These are phyloP conservation scores for Coniochaeta hoffmannii DNA, from an alignment of 2,329 filamentous ascomycete species.

Conservation along the genomic window DNA sequence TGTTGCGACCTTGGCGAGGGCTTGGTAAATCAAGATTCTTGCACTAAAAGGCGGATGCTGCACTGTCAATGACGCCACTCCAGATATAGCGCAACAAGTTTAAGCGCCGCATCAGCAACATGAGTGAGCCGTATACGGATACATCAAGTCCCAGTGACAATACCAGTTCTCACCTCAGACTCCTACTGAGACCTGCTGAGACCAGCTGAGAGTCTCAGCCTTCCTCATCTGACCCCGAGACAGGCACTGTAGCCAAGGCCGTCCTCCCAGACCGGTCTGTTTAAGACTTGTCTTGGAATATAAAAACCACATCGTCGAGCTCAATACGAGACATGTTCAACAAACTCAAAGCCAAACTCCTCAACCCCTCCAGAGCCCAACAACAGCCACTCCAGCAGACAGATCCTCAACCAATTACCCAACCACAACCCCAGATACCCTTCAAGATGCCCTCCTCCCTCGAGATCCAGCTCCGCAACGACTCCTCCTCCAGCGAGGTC, in stretches of 20 bases:
- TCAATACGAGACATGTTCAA: not conserved
- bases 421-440: not conserved
- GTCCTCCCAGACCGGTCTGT: not conserved
- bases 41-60: not conserved
- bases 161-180: not conserved
- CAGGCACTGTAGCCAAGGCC: not conserved
- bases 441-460: constrained; percentile 34
- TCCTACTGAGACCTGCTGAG: not conserved
- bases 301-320: not conserved
- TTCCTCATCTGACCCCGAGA: not conserved
- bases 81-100: not conserved
- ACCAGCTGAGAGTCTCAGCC: not conserved
- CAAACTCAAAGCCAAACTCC: not conserved
- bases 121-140: not conserved
- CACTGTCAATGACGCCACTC: not conserved
- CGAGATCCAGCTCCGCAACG: constrained; percentile 48
- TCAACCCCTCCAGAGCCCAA: not conserved
- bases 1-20: not conserved
- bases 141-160: not conserved
- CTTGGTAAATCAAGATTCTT: not conserved
- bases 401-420: too few species aligned
- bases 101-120: not conserved
- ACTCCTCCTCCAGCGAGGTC: constrained; percentile 42
- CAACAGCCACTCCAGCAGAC: not conserved
- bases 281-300: not conserved